A percentile compares a stretch with the other conserved stretches of the same genome.
Conservation (phyloP, 1,284 basidiomycete genomes). For the Macrocystidia cucumis region DNA sequence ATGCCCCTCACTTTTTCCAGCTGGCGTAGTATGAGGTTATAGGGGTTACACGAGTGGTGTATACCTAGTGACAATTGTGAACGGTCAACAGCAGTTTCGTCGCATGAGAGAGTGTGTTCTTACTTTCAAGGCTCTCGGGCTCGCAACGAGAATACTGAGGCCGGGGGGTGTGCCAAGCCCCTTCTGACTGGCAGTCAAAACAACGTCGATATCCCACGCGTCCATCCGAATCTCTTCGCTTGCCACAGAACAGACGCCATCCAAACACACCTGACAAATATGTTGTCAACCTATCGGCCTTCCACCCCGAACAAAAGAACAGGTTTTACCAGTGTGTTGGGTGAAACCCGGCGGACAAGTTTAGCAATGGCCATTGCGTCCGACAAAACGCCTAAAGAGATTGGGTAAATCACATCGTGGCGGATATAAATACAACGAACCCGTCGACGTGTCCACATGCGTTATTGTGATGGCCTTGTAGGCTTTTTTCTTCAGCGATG, state of each 20-base stretch:
- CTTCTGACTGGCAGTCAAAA: conserved; percentile 91
- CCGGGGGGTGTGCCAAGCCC: conserved; percentile 94
- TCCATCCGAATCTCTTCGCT: conserved; percentile 96
- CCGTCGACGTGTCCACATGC: conserved; percentile 92
- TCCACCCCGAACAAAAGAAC: conserved; percentile 3
- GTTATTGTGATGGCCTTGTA: conserved; percentile 93
- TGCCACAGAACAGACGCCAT: conserved; percentile 94
- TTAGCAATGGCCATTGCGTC: conserved; percentile 77
- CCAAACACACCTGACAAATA: conserved; percentile 63
- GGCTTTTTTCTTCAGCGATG: conserved; percentile 74
- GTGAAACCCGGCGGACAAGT: conserved; percentile 73
- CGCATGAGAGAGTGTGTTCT: conserved; percentile 1
- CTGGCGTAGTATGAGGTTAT: conserved; percentile 82
- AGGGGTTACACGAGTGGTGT: conserved; percentile 64
- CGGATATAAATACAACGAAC: conserved; percentile 22
- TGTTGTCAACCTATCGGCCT: conserved; percentile 5
- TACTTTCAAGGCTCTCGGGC: conserved; percentile 73
- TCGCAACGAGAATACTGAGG: conserved; percentile 80
- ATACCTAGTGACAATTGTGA: conserved; percentile 34
- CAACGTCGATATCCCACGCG: conserved; percentile 88
- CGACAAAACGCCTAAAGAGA: conserved; percentile 66
- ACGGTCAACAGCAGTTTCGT: no score
- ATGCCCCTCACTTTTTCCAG: conserved; percentile 67
- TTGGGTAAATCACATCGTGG: conserved; percentile 1
- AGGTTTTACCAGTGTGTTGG: conserved; percentile 72